Conservation (phyloP, 495 filamentous ascomycete species). For the Oidiodendron maius region DNA sequence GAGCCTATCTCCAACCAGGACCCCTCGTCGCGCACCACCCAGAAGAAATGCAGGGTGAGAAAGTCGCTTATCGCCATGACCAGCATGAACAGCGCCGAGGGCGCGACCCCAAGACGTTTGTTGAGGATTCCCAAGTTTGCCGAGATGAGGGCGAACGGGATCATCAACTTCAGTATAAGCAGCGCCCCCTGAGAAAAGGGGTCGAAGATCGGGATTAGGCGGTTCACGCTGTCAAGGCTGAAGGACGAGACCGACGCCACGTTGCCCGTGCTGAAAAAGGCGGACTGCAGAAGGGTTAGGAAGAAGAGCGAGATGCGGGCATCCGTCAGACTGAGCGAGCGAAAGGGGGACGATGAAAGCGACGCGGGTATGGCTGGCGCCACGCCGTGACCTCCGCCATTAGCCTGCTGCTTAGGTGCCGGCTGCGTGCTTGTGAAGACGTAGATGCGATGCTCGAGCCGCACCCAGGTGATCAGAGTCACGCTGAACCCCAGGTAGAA, state of each 20-base stretch:
- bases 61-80: conserved; percentile 91
- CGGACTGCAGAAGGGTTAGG: conserved; percentile 87
- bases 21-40: conserved; percentile 90
- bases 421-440: conserved; percentile 28
- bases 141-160: conserved; percentile 90
- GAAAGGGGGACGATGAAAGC: conserved; percentile 19
- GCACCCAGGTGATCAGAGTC: conserved; percentile 83
- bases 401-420: conserved; percentile 18
- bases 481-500: conserved; percentile 91
- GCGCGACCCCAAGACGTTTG: conserved; percentile 69
- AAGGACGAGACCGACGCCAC: conserved; percentile 93
- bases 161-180: conserved; percentile 81
- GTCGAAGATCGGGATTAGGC: conserved; percentile 90
- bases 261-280: conserved; percentile 97
- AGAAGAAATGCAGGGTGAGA: conserved; percentile 96
- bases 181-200: conserved; percentile 90
- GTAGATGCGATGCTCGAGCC: conserved; percentile 77
- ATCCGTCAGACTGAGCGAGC: conserved; percentile 65
- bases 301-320: conserved; percentile 88
- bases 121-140: conserved; percentile 95
- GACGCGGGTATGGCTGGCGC: conserved; percentile 16
- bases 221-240: conserved; percentile 82
- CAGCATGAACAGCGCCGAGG: conserved; percentile 86
- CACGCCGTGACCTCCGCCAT: too few species aligned
- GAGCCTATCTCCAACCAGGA: conserved; percentile 97